These are phyloP conservation scores for Phytomonas sp. DNA, from an alignment of 208 protist species.

Conservation along the genomic window DNA sequence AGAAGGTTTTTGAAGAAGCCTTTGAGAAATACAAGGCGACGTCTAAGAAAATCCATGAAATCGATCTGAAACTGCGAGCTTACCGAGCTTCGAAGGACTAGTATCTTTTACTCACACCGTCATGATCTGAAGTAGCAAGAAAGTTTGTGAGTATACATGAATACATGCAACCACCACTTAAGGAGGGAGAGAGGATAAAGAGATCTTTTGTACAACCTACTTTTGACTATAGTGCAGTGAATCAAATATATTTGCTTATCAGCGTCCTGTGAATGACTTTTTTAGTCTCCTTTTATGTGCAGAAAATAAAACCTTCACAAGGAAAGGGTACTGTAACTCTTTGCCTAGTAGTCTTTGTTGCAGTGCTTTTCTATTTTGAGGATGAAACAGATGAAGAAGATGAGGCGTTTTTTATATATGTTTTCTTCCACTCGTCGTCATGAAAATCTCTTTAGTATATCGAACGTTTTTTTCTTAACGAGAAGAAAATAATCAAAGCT, in stretches of 20 bases:
- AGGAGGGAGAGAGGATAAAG: background rate
- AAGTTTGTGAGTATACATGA: background rate
- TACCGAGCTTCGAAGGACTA: slow-evolving; percentile 15
- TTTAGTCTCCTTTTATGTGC: background rate
- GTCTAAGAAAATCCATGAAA: slow-evolving; percentile 52
- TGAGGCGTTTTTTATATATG: background rate
- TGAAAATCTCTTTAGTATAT: background rate
- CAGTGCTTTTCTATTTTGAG: background rate
- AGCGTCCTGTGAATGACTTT: background rate
- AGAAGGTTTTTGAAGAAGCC: slow-evolving; percentile 36
- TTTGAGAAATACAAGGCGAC: slow-evolving; percentile 44
- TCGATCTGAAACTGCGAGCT: slow-evolving; percentile 57
- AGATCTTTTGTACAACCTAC: background rate
- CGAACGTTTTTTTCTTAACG: background rate
- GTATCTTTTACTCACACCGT: slow-evolving; percentile 11
- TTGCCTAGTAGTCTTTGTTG: background rate
- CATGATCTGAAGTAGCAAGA: slow-evolving; percentile 3
- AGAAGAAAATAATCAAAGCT: background rate
- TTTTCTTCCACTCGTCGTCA: background rate
- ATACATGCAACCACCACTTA: background rate
- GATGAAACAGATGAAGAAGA: background rate
- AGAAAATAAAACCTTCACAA: background rate
- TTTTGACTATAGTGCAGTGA: background rate
- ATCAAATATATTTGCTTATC: background rate
- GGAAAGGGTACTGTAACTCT: background rate